Evolutionary conservation across 129 eudicot species (phyloP), one percentile per base, ranked within the genome.

Genomic region (Dittrichia graveolens): DNA sequence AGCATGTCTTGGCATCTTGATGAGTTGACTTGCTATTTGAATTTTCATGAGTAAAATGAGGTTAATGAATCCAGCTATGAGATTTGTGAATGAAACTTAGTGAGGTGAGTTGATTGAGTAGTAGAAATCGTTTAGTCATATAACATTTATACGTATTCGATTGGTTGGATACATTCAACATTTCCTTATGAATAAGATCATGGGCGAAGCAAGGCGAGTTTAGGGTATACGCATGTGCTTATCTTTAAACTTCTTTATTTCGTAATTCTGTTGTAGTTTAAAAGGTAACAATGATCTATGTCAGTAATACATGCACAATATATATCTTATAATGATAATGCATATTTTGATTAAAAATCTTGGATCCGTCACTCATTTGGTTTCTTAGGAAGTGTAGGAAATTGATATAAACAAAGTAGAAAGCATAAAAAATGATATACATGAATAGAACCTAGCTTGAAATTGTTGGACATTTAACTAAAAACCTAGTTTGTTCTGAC

Each of bases 41-140:
- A 35, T 48, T 68, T 18, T 52, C 16, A 35, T n/a, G 15, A 8
- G 48, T 68, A 37, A 5, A 35, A 49, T 67, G 59, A 47, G 13
- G 72, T 45, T 67, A 48, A n/a, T n/a, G n/a, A n/a, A 48, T 66
- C 55, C 57, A 31, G 31, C 12, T 24, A 67, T 47, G 72, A 67
- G 72, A 34, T 24, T 24, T 24, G 31, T 24, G 2, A 47, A 34
- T 47, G 5, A 39, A 14, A 61, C 13, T 40, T 61, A 14, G 12
- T 39, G 67, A 41, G 8, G 14, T 40, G 45, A 61, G 42, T 41
- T 62, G 45, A 60, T 37, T 34, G 65, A 24, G 45, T 60, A 34
- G 14, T 19, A 58, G 39, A 35, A 58, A 58, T 58, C 6, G 15
- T 12, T 58, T 31, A 0, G 4, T 58, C 13, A 58, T 58, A 58